phyloP scores from a whole-genome alignment of 1,139 yeast species.

The Suhomyces ambrosiae region DNA sequence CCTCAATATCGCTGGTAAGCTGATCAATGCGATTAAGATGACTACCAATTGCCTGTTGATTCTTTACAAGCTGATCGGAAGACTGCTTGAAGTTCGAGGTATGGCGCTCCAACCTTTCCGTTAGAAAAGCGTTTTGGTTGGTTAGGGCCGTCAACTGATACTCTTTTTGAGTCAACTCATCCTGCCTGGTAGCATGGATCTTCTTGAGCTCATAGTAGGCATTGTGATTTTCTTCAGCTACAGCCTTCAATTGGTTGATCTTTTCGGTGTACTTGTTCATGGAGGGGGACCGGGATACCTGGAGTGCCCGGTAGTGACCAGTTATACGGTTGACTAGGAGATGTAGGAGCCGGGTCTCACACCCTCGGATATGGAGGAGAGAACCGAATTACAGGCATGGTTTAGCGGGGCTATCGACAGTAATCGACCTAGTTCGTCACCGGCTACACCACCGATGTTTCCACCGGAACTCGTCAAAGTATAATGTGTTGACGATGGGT shows the following conservation, averaged over 20 bases:
- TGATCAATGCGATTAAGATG: constrained; percentile 5
- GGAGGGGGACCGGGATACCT: no score
- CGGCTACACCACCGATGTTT: no score
- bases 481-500: no score
- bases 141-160: constrained; percentile 17
- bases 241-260: constrained; percentile 16
- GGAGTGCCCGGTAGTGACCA: no score
- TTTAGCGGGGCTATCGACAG: no score
- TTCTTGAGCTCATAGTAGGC: constrained; percentile 19
- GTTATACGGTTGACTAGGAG: not conserved
- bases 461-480: no score
- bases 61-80: constrained; percentile 12
- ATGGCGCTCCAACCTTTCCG: constrained; percentile 12
- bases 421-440: no score
- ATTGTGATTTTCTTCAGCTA: constrained; percentile 17
- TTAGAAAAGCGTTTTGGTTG: constrained; percentile 17
- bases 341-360: not conserved
- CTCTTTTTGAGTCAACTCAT: constrained; percentile 21
- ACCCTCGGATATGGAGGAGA: not conserved
- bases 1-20: constrained; percentile 14
- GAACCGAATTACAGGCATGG: no score
- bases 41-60: constrained; percentile 11
- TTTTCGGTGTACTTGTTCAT: constrained; percentile 20
- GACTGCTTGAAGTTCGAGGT: constrained; percentile 9
- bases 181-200: constrained; percentile 12